phyloP scores from a whole-genome alignment of 257 asterid species.

The Solanum sitiens region DNA sequence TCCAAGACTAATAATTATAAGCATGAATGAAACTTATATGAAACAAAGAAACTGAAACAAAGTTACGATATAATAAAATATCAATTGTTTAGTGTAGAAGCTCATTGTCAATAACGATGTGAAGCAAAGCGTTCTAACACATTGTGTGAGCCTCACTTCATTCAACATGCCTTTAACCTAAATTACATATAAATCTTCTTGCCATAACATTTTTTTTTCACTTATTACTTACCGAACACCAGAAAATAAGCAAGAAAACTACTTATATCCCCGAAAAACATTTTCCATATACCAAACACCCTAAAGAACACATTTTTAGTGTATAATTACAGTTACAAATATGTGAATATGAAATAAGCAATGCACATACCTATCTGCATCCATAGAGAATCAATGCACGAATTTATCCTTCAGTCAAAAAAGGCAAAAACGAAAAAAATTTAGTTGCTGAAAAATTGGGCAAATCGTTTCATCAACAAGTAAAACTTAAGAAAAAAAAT shows the following conservation, averaged over 20 bases:
- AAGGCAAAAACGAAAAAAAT: background rate
- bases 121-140: background rate
- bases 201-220: background rate
- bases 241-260: background rate
- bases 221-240: background rate
- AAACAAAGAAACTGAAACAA: background rate
- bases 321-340: background rate
- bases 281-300: background rate
- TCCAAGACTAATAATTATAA: background rate
- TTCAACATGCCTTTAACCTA: background rate
- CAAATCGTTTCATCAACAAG: background rate
- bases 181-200: background rate
- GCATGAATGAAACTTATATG: background rate
- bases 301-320: background rate
- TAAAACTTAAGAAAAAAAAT: background rate
- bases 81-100: background rate
- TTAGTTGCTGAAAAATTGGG: background rate
- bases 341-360: background rate
- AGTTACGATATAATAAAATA: no score
- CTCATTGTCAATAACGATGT: background rate
- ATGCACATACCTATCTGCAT: constrained; percentile 4
- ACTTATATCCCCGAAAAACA: background rate
- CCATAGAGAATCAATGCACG: background rate
- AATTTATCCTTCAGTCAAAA: background rate
- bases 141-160: background rate